A percentile compares a stretch with the other conserved stretches of the same genome.
These are phyloP conservation scores for Mediolabrus comicus DNA, from an alignment of 108 stramenopile genomes.

Conservation along the genomic window DNA sequence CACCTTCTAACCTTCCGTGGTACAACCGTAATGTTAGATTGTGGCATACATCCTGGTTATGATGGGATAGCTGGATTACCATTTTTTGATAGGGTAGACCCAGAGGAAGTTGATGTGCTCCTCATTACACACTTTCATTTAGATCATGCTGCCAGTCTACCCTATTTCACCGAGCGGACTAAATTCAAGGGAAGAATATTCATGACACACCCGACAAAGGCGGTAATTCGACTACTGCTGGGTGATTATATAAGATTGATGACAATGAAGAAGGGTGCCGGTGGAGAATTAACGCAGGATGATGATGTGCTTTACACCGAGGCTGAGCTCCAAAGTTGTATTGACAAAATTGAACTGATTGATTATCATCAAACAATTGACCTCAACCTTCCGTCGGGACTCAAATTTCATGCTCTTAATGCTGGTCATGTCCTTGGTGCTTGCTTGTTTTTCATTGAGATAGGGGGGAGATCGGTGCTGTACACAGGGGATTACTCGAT, in stretches of 20 bases:
- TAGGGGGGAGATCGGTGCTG: slow-evolving; percentile 90
- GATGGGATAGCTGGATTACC: slow-evolving; percentile 92
- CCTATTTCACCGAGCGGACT: slow-evolving; percentile 98
- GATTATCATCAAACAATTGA: slow-evolving; percentile 94
- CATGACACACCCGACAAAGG: slow-evolving; percentile 99
- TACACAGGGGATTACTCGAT: slow-evolving; percentile 99
- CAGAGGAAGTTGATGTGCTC: slow-evolving; percentile 84
- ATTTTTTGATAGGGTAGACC: slow-evolving; percentile 88
- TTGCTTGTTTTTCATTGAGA: slow-evolving; percentile 96
- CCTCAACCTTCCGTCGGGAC: slow-evolving; percentile 63
- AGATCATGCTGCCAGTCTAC: slow-evolving; percentile 96
- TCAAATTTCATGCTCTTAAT: slow-evolving; percentile 94
- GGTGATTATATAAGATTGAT: slow-evolving; percentile 90
- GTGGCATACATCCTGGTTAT: slow-evolving; percentile 98
- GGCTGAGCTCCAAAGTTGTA: slow-evolving; percentile 87
- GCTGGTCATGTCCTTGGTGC: slow-evolving; percentile 99
- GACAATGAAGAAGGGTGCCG: slow-evolving; percentile 59
- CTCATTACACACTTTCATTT: slow-evolving; percentile 97
- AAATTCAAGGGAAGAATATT: slow-evolving; percentile 92
- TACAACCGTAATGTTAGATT: slow-evolving; percentile 93
- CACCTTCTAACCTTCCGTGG: slow-evolving; percentile 94
- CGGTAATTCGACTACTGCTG: slow-evolving; percentile 91
- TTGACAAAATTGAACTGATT: slow-evolving; percentile 94
- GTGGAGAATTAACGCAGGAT: slow-evolving; percentile 45
- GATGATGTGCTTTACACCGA: slow-evolving; percentile 90